These are phyloP conservation scores for Picea sitchensis DNA, from an alignment of 75 land plant species.

Conservation along the genomic window DNA sequence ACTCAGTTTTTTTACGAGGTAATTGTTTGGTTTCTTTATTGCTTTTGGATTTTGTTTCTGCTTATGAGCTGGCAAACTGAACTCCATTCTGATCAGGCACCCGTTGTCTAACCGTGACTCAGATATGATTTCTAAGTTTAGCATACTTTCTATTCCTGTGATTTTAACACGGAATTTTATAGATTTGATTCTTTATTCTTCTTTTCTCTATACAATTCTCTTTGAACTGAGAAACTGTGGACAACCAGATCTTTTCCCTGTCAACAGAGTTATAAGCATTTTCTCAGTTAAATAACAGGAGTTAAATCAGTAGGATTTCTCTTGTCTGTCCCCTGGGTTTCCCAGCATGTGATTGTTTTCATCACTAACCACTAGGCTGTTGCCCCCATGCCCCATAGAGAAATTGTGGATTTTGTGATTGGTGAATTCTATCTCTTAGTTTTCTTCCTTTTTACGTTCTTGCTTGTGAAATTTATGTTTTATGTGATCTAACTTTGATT, in stretches of 20 bases:
- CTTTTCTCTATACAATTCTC: background rate
- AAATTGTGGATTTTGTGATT: too few species aligned
- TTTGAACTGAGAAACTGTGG: background rate
- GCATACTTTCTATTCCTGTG: background rate
- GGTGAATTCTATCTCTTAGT: background rate
- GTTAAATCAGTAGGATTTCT: background rate
- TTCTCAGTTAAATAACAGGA: background rate
- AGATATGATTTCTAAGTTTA: background rate
- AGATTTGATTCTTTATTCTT: background rate
- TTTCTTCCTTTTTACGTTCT: too few species aligned
- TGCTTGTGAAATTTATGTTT: background rate
- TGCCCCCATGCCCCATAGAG: background rate
- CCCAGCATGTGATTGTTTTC: background rate
- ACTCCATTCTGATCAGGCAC: too few species aligned
- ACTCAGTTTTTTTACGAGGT: conserved; percentile 55
- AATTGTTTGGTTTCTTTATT: background rate
- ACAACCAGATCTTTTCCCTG: background rate
- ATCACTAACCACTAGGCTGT: background rate
- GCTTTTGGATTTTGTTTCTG: background rate
- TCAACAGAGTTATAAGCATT: background rate
- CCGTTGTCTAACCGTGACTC: too few species aligned
- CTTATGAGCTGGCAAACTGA: too few species aligned
- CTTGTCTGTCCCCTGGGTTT: background rate
- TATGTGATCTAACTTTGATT: background rate
- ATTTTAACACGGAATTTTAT: background rate